Base-by-base conservation (phyloP, 768 basidiomycete species). In the Crassisporium funariophilum region DNA sequence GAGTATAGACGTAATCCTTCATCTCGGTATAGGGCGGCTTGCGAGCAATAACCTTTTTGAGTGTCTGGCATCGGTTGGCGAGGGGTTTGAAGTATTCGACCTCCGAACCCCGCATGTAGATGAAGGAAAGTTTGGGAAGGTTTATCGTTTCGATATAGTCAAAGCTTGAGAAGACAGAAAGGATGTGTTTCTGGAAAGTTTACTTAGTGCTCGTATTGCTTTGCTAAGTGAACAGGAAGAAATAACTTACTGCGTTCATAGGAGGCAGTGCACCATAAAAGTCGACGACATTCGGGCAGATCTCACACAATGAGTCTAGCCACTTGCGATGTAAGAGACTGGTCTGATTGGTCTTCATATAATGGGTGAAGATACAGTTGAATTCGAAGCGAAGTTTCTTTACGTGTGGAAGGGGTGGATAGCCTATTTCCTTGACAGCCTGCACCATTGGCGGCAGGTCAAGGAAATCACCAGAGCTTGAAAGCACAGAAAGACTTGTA, bases 91-190 rank as follows among this genome's bases (percentile, higher is more conserved):
- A 57, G 29, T 49, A 57, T 0, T 41, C 37, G 8, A 41, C 17
- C 23, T 35, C 35, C 6, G 47, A 41, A 5, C 5, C 5, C 29
- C 5, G 13, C 40, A 54, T 48, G 19, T 49, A 41, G 2, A 49
- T 34, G 11, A 52, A 39, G 4, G 56, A 46, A 3, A 44, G 31
- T n/a, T 22, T 19, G 1, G 52, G 52, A 1, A 57, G 37, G 2
- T 35, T 43, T 11, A 57, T 52, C 2, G 34, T 44, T 21, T 54
- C 50, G 1, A 57, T 35, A 21, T 54, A 33, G 3, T 53, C 50
- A n/a, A 43, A 52, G 45, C 35, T 52, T 57, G 35, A 13, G 11
- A 16, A 12, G 20, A 17, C 4, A n/a, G 24, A 22, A 21, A 29
- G 13, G 8, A 29, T 16, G 23, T 10, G 25, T 27, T 15, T n/a